Evolutionary conservation across 2,329 filamentous ascomycete genomes (phyloP).

Genomic region (Pyricularia grisea): DNA sequence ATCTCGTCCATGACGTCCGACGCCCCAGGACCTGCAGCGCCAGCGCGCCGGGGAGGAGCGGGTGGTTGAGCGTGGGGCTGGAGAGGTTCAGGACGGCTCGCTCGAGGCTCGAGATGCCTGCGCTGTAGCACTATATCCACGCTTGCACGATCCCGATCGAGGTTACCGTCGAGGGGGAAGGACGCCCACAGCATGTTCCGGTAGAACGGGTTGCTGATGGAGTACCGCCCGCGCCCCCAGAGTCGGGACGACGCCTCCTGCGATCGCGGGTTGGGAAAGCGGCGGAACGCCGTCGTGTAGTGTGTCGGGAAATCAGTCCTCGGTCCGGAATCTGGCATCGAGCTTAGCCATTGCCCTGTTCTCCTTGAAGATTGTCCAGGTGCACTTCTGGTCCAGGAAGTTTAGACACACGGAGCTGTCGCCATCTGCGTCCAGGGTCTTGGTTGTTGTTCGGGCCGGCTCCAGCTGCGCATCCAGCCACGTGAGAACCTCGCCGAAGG

Average conservation of each 20-base stretch:
- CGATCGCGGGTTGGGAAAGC: conserved; percentile 2
- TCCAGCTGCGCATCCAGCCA: background rate
- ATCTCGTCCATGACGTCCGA: conserved; percentile 6
- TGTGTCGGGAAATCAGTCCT: conserved; percentile 5
- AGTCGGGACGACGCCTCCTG: background rate
- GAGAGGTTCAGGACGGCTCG: conserved; percentile 1
- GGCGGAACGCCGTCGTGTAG: conserved; percentile 6
- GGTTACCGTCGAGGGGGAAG: conserved; percentile 5
- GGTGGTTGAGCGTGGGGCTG: conserved; percentile 6
- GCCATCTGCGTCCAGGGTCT: background rate
- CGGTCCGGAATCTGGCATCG: background rate
- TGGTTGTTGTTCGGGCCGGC: background rate
- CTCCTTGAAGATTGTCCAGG: background rate
- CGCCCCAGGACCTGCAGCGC: conserved; percentile 6
- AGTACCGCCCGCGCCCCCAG: conserved; percentile 7
- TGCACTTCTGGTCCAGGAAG: conserved; percentile 1
- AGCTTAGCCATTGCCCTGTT: background rate
- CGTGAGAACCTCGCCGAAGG: background rate
- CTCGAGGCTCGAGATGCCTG: conserved; percentile 5
- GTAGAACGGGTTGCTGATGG: conserved; percentile 8
- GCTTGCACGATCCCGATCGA: conserved; percentile 7
- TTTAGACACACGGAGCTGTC: background rate
- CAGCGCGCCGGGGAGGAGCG: conserved; percentile 6
- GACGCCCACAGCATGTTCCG: conserved; percentile 9
- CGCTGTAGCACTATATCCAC: conserved; percentile 7